Evolutionary conservation across 2,329 filamentous ascomycete genomes (phyloP).

Genomic region (Fusarium coffeatum): DNA sequence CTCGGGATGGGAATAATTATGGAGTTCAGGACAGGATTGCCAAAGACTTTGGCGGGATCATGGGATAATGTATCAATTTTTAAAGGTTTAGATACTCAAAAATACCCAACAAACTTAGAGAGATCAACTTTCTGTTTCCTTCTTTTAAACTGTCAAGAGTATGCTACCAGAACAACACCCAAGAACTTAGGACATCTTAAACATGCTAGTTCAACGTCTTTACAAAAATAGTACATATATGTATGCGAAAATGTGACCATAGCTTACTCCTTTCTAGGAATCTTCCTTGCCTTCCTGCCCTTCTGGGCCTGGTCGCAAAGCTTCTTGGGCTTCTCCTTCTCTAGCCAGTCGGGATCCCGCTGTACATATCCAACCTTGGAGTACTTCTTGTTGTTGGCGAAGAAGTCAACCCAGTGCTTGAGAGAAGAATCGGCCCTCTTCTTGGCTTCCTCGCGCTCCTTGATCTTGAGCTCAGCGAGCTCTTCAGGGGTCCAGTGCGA

Average conservation of each 20-base stretch:
- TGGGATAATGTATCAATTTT: slow-evolving; percentile 24
- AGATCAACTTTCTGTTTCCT: slow-evolving; percentile 4
- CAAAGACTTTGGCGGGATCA: background rate
- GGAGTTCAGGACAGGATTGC: slow-evolving; percentile 19
- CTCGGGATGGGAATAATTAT: slow-evolving; percentile 32
- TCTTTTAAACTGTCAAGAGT: background rate
- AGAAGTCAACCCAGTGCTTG: slow-evolving; percentile 86
- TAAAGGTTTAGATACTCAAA: slow-evolving; percentile 15
- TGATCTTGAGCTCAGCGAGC: slow-evolving; percentile 64
- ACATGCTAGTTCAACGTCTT: background rate
- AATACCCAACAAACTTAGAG: slow-evolving; percentile 28
- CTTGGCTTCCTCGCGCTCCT: slow-evolving; percentile 74
- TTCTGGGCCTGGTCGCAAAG: slow-evolving; percentile 79
- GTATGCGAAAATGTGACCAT: background rate
- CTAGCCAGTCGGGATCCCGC: slow-evolving; percentile 69
- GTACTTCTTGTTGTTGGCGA: slow-evolving; percentile 83
- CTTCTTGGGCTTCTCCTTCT: slow-evolving; percentile 69
- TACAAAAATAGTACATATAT: background rate
- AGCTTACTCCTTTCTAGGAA: slow-evolving; percentile 26
- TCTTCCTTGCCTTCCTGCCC: slow-evolving; percentile 63
- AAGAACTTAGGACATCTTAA: background rate
- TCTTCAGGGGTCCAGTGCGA: slow-evolving; percentile 65
- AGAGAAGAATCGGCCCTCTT: slow-evolving; percentile 74
- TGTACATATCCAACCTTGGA: slow-evolving; percentile 80
- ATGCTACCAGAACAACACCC: background rate